Evolutionary conservation across 805 yeast species (phyloP).

Genomic region (Yarrowia sp.): DNA sequence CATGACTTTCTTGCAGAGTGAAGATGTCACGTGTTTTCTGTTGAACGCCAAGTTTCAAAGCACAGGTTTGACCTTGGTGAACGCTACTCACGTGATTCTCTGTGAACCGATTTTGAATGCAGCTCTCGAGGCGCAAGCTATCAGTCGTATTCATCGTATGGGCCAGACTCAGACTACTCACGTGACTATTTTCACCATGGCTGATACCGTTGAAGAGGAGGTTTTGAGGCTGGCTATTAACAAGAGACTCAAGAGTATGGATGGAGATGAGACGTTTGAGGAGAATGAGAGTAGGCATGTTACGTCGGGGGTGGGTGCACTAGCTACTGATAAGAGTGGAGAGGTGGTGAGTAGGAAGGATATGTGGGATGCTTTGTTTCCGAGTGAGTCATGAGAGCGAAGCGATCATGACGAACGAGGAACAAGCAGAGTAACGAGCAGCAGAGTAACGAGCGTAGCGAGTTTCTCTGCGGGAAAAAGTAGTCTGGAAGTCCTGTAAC

Average conservation of each 20-base stretch:
- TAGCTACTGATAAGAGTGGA: constrained; percentile 1
- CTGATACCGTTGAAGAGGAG: constrained; percentile 84
- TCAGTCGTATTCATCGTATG: constrained; percentile 86
- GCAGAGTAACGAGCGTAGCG: too few species aligned
- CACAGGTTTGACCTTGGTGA: constrained; percentile 82
- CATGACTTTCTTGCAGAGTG: background rate
- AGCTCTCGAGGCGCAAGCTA: constrained; percentile 85
- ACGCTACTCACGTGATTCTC: constrained; percentile 87
- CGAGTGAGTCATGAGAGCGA: background rate
- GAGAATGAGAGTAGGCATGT: constrained; percentile 7
- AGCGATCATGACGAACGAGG: too few species aligned
- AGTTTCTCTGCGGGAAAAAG: too few species aligned
- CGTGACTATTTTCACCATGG: constrained; percentile 89
- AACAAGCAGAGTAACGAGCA: too few species aligned
- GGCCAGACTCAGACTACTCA: constrained; percentile 81
- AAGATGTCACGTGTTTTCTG: constrained; percentile 70
- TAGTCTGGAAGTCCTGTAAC: too few species aligned
- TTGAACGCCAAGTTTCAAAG: constrained; percentile 84
- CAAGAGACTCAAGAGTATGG: constrained; percentile 46
- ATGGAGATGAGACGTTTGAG: constrained; percentile 16
- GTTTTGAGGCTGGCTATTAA: constrained; percentile 67
- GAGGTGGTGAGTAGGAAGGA: constrained; percentile 6
- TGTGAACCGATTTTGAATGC: constrained; percentile 92
- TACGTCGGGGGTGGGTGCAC: background rate
- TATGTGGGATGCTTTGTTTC: constrained; percentile 22